A percentile compares a stretch with the other conserved stretches of the same genome.
These are phyloP conservation scores for Globisporangium mamillatum DNA, from an alignment of 352 stramenopile genomes.

Conservation along the genomic window DNA sequence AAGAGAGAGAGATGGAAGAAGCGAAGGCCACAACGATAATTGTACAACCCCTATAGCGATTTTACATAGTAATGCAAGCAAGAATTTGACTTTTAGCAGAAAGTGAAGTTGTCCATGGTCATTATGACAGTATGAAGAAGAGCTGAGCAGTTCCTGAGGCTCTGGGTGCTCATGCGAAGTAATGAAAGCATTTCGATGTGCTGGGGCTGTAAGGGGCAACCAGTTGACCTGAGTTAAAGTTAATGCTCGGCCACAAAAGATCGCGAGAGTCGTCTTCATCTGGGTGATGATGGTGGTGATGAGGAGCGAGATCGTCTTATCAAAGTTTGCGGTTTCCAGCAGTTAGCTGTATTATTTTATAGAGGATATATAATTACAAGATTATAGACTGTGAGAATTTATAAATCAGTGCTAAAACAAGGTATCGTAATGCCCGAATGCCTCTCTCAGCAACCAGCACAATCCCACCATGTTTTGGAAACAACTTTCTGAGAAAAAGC, in stretches of 20 bases:
- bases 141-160: too few species aligned
- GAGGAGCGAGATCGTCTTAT: too few species aligned
- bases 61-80: neutral
- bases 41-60: neutral
- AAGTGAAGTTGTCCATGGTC: too few species aligned
- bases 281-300: too few species aligned
- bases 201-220: neutral
- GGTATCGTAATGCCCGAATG: neutral
- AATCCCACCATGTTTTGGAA: neutral
- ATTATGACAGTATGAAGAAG: too few species aligned
- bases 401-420: conserved; percentile 18
- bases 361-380: neutral
- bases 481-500: neutral
- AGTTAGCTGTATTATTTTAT: neutral
- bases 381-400: neutral
- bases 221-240: too few species aligned
- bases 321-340: neutral
- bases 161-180: neutral
- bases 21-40: neutral
- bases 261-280: too few species aligned
- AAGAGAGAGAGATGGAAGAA: neutral
- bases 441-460: neutral
- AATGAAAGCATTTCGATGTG: neutral
- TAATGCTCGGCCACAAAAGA: too few species aligned
- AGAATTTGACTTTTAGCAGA: too few species aligned